These are phyloP conservation scores for Teratosphaeria pseudoeucalypti DNA, from an alignment of 2,329 filamentous ascomycete species.

Conservation along the genomic window DNA sequence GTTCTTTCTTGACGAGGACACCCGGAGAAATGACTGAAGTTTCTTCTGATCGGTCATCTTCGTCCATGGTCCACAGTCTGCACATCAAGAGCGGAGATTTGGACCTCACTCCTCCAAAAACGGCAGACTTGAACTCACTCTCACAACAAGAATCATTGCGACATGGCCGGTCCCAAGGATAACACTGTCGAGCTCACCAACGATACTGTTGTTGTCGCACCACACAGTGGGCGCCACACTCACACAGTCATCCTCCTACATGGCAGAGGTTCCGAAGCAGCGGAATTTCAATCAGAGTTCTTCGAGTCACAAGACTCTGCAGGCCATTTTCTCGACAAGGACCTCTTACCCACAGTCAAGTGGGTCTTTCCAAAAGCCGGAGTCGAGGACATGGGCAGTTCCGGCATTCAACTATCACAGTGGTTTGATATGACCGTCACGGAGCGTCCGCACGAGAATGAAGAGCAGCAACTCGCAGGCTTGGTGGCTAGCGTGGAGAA, in stretches of 20 bases:
- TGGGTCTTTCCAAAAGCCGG: background rate
- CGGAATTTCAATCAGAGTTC: background rate
- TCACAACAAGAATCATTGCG: too few species aligned
- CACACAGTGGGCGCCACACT: background rate
- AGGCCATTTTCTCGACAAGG: background rate
- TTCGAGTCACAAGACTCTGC: background rate
- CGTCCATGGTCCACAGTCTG: background rate
- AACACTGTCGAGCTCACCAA: background rate
- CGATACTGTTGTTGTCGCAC: background rate
- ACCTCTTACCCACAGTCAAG: background rate
- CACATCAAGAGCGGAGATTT: background rate
- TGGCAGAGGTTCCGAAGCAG: background rate
- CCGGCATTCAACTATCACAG: background rate
- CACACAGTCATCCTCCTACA: background rate
- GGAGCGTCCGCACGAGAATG: background rate
- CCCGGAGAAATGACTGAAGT: background rate
- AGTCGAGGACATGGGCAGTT: background rate
- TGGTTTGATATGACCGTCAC: constrained; percentile 1
- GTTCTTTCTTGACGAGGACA: background rate
- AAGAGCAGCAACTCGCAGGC: background rate
- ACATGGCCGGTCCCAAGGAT: too few species aligned
- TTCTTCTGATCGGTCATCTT: background rate
- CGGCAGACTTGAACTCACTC: too few species aligned
- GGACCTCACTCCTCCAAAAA: too few species aligned
- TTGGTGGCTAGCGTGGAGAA: background rate